phyloP scores from a whole-genome alignment of 1,284 basidiomycete genomes.

The Lentinus polychrous region DNA sequence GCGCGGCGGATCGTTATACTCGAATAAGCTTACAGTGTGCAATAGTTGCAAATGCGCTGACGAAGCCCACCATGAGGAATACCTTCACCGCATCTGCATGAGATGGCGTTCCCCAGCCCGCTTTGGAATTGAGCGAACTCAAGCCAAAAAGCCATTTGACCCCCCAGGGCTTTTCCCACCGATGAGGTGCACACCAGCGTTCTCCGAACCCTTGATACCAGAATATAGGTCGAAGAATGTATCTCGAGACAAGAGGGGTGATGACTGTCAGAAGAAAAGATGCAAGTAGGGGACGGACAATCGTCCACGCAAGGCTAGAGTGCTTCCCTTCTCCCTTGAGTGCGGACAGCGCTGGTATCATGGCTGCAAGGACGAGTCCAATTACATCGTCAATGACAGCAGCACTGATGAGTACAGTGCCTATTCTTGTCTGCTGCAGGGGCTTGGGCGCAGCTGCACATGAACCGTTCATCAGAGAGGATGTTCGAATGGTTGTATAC shows the following conservation, averaged over 20 bases:
- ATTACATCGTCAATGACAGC: constrained; percentile 51
- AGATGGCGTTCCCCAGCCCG: constrained; percentile 16
- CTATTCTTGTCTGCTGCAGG: constrained; percentile 37
- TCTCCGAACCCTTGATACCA: constrained; percentile 16
- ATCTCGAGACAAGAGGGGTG: constrained; percentile 21
- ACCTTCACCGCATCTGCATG: constrained; percentile 21
- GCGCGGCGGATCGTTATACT: not conserved
- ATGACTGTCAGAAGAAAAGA: constrained; percentile 29
- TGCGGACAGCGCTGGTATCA: constrained; percentile 32
- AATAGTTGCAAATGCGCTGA: constrained; percentile 20
- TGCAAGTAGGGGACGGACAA: constrained; percentile 34
- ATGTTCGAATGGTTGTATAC: too few species aligned
- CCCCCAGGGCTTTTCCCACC: constrained; percentile 17
- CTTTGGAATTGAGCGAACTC: not conserved
- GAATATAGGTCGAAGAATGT: constrained; percentile 22
- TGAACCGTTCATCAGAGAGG: too few species aligned
- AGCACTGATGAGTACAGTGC: constrained; percentile 41
- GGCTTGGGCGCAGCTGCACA: constrained; percentile 10
- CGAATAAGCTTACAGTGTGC: constrained; percentile 18
- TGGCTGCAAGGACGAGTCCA: constrained; percentile 42
- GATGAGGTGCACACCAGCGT: constrained; percentile 19
- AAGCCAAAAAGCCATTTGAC: constrained; percentile 2
- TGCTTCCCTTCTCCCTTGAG: constrained; percentile 7
- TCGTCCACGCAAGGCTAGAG: constrained; percentile 25
- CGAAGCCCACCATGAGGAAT: constrained; percentile 15